Percentiles rank a stretch among this genome's conserved stretches.
phyloP scores from a whole-genome alignment of 164 flowering plant genomes.

The Stephania cephalantha region DNA sequence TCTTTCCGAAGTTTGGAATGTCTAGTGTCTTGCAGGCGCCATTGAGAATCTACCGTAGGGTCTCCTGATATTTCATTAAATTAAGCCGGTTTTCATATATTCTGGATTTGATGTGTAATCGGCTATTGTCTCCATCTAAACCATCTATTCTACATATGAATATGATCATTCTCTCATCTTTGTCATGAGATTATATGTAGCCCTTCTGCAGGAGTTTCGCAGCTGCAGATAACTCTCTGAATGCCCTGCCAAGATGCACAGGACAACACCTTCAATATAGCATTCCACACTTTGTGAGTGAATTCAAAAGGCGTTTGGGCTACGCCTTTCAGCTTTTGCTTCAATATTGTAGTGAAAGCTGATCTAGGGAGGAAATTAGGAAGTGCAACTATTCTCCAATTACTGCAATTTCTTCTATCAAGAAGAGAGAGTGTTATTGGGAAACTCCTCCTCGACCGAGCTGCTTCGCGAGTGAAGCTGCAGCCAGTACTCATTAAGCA shows the following conservation, averaged over 20 bases:
- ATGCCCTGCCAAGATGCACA: neutral
- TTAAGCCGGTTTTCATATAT: neutral
- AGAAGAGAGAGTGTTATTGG: neutral
- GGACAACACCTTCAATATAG: neutral
- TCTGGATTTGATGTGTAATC: conserved; percentile 8
- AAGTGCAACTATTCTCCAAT: neutral
- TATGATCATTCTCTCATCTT: neutral
- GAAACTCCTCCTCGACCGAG: neutral
- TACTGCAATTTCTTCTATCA: conserved; percentile 2
- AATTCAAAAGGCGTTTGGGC: conserved; percentile 1
- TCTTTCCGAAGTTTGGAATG: neutral
- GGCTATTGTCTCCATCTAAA: conserved; percentile 2
- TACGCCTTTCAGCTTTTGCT: neutral
- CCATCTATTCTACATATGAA: neutral
- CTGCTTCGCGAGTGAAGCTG: neutral
- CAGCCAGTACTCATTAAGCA: neutral
- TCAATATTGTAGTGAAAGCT: neutral
- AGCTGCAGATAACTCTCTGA: conserved; percentile 6
- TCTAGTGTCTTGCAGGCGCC: too few relatives aligned
- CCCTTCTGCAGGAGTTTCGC: neutral
- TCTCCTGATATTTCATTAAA: neutral
- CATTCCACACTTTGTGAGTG: conserved; percentile 1
- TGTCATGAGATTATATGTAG: conserved; percentile 1
- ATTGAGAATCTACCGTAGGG: neutral
- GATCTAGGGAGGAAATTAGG: conserved; percentile 2